Evolutionary conservation across 495 filamentous ascomycete genomes (phyloP).

Genomic region (Daldinia concentrica): DNA sequence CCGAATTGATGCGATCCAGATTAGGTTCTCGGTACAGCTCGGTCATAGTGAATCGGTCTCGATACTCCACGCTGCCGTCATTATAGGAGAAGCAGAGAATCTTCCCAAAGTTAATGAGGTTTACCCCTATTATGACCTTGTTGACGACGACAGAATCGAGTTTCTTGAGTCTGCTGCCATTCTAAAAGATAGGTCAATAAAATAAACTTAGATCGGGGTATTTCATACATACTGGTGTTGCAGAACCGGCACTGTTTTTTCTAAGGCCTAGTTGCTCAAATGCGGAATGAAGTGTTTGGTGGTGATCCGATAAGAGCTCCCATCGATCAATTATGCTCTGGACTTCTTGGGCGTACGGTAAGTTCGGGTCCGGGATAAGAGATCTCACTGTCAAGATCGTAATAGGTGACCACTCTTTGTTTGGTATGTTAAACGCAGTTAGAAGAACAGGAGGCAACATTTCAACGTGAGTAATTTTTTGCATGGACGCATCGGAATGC

Average conservation of each 20-base stretch:
- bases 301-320: conserved; percentile 71
- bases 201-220: not conserved
- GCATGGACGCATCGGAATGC: conserved; percentile 61
- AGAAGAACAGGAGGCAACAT: conserved; percentile 64
- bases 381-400: conserved; percentile 78
- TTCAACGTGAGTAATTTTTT: conserved; percentile 71
- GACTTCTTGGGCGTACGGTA: conserved; percentile 66
- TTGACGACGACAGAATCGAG: conserved; percentile 70
- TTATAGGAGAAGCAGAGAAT: conserved; percentile 74
- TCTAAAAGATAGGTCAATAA: conserved; percentile 52
- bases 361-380: conserved; percentile 61
- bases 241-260: conserved; percentile 61
- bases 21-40: conserved; percentile 70
- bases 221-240: conserved; percentile 51
- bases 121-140: conserved; percentile 73
- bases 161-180: conserved; percentile 68
- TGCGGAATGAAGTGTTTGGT: conserved; percentile 70
- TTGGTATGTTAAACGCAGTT: conserved; percentile 53
- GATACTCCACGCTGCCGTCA: conserved; percentile 81
- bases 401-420: conserved; percentile 62
- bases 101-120: conserved; percentile 71
- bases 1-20: conserved; percentile 61
- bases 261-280: conserved; percentile 78
- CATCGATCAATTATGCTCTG: conserved; percentile 78
- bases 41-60: conserved; percentile 74